Base-by-base conservation (phyloP, 345 rosid genomes). In the Excoecaria cochinchinensis region DNA sequence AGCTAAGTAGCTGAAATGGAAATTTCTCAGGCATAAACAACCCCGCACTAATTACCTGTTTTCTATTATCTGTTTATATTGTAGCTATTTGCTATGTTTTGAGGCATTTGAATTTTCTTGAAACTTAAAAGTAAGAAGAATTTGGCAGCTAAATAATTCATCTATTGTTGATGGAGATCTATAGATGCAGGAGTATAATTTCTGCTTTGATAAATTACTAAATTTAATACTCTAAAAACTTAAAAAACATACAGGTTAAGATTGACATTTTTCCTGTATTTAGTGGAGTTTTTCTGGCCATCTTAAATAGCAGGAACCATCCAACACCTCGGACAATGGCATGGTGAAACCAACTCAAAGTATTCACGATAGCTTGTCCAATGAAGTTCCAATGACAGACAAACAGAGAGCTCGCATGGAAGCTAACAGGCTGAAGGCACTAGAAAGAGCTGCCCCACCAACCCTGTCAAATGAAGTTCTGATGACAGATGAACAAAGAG, bases 391-490 rank as follows among this genome's bases (percentile, higher is more conserved):
- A 68, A 76, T 93, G 39, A 86, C 94, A 4, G 94, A 89, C 50
- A 93, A 86, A 70, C 95, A 90, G 80, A 86, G 71, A 81, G 89
- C 84, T 80, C 91, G 97, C 0, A 89, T 91, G 88, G 97, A 91
- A 85, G 89, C 90, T 66, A 91, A 87, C 86, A 87, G 89, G 82
- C 58, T 85, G 82, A 93, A 87, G 86, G 95, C 95, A 76, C 68
- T 89, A 60, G 90, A 91, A 79, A 88, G 70, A 81, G 97, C 91
- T 79, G 89, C 87, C 22, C 38, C 25, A 22, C 38, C 63, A 40
- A 77, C 69, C 47, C 10, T 59, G 78, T 72, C 80, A 60, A 58
- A 56, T 42, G 87, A 84, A 67, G 84, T 19, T 74, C 68, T 68
- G 72, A 79, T 93, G 39, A 86, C 94, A 3, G 93, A 89, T 53